These are phyloP conservation scores for Piper betle DNA, from an alignment of 164 flowering plant genomes.

Conservation along the genomic window DNA sequence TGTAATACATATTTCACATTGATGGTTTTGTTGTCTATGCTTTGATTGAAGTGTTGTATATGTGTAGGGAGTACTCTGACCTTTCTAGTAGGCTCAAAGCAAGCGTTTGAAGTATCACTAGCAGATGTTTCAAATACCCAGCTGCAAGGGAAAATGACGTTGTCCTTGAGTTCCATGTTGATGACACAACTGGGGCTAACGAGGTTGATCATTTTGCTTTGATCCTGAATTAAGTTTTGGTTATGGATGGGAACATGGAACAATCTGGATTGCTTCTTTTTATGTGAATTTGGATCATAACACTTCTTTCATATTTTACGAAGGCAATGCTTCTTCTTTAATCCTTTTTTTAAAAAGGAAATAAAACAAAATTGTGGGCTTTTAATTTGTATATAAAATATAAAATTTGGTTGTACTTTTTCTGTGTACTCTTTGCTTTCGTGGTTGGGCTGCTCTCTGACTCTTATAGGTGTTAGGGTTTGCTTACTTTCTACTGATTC, in stretches of 20 bases:
- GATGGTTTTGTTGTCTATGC: neutral
- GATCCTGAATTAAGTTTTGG: neutral
- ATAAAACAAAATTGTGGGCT: no score
- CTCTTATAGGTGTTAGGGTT: no score
- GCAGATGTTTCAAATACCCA: conserved; percentile 94
- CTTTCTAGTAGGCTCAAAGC: conserved; percentile 70
- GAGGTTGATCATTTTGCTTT: conserved; percentile 34
- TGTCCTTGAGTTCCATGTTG: conserved; percentile 85
- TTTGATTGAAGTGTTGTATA: no score
- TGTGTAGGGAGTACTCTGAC: conserved; percentile 67
- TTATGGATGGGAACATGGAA: neutral
- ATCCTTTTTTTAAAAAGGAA: no score
- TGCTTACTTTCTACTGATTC: no score
- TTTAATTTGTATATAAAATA: no score
- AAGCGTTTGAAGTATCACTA: conserved; percentile 91
- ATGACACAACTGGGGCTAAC: conserved; percentile 95
- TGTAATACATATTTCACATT: neutral
- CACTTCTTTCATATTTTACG: no score
- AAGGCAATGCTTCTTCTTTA: neutral
- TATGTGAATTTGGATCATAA: no score
- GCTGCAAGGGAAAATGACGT: conserved; percentile 97
- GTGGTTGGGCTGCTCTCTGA: no score
- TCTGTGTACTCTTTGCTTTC: no score
- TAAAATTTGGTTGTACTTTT: no score
- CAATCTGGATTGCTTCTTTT: neutral